Base-by-base conservation (phyloP, 768 basidiomycete genomes). In the Amanita pseudoporphyria region DNA sequence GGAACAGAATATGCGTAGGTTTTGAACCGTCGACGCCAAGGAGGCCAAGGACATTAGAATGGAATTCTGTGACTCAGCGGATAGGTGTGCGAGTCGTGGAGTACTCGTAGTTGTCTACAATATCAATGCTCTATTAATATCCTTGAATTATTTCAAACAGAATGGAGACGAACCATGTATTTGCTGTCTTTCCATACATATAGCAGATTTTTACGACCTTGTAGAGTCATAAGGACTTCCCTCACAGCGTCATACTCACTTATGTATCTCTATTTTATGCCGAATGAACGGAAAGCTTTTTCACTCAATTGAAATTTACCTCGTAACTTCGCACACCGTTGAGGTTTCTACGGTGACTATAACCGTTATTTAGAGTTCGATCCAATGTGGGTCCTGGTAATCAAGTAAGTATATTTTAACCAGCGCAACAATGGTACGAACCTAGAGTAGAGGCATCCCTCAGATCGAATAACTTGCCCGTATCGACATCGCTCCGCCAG, bases 401-500 rank as follows among this genome's bases (percentile, higher is more conserved):
- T 46, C 26, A 12, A 46, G 10, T n/a, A 18, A 0, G 43, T 30
- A n/a, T 12, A 31, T 13, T 37, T 19, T 19, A 47, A 24, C 16
- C 13, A 9, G 4, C 19, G 24, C 35, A 14, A 21, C 13, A 7
- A 38, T 19, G 7, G 18, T 18, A 32, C 67, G 35, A 58, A 80
- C 86, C 87, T 31, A 91, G 66, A 2, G 86, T 84, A 2, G 86
- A 88, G 7, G 83, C 77, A 57, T 87, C 79, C 1, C 79, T 78
- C 16, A 89, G 62, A 58, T 82, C 66, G 57, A 90, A 87, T 3
- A 64, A 64, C 18, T 65, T 64, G 30, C 58, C 56, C 10, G 69
- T 49, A 54, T 70, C 60, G 19, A 67, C 66, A 55, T 77, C 73
- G 1, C 70, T 70, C 45, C 66, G 67, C 84, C 84, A 87, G 21